Conservation (phyloP, 1,284 basidiomycete genomes). For the Cryptococcus sp. region DNA sequence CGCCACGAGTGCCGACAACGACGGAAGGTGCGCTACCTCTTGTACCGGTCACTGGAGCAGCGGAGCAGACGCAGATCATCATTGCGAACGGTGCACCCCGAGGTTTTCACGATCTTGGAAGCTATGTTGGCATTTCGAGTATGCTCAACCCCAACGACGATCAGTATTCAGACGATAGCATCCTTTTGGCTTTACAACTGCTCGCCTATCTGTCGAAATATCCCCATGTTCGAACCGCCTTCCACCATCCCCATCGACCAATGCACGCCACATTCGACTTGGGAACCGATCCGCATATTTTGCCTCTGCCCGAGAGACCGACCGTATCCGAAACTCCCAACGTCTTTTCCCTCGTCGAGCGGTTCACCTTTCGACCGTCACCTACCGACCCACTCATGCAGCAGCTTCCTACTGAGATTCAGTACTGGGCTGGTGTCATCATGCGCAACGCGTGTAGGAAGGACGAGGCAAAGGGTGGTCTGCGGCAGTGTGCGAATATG, state of each 20-base stretch:
- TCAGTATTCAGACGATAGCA: constrained; percentile 86
- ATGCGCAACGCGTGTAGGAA: constrained; percentile 99
- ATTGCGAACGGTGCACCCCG: constrained; percentile 46
- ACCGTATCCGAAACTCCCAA: constrained; percentile 56
- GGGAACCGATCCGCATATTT: constrained; percentile 18
- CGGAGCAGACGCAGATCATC: constrained; percentile 38
- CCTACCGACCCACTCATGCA: constrained; percentile 68
- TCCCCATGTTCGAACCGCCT: constrained; percentile 93
- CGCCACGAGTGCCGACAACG: constrained; percentile 24
- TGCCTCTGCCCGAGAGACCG: constrained; percentile 41
- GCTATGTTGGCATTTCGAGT: constrained; percentile 39
- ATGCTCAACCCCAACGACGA: constrained; percentile 47
- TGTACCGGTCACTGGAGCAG: constrained; percentile 6
- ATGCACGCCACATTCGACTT: constrained; percentile 47
- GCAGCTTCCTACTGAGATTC: constrained; percentile 80
- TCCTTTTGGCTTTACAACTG: constrained; percentile 82
- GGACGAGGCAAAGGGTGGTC: constrained; percentile 86
- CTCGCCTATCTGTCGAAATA: constrained; percentile 97
- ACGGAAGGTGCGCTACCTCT: constrained; percentile 15
- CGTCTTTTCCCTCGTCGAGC: constrained; percentile 91
- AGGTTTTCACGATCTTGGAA: constrained; percentile 44
- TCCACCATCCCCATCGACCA: constrained; percentile 70
- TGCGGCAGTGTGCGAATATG: constrained; percentile 98
- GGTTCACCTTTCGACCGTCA: constrained; percentile 89
- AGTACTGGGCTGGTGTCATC: constrained; percentile 99